phyloP scores from a whole-genome alignment of 352 stramenopile species.

The Globisporangium parvum region DNA sequence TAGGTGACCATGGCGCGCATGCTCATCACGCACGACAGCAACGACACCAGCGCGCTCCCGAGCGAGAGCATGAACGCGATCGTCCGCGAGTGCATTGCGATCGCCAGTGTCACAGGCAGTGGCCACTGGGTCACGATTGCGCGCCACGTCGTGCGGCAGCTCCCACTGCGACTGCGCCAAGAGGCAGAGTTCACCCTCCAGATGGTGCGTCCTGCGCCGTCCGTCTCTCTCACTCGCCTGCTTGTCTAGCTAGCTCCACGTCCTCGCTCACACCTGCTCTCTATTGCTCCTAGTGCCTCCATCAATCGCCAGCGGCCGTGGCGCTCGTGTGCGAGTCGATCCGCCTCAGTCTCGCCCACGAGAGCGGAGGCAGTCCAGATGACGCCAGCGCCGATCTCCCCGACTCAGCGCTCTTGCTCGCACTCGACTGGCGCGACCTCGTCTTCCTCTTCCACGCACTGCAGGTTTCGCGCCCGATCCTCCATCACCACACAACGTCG shows the following conservation, averaged over 20 bases:
- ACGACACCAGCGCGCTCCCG: conserved; percentile 18
- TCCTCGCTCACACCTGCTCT: not conserved
- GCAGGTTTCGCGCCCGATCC: conserved; percentile 70
- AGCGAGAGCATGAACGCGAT: conserved; percentile 56
- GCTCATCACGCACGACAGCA: conserved; percentile 11
- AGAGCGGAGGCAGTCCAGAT: conserved; percentile 3
- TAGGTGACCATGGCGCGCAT: conserved; percentile 45
- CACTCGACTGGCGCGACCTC: conserved; percentile 49
- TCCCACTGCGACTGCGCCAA: conserved; percentile 48
- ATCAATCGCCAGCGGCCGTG: conserved; percentile 47
- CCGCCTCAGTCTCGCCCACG: conserved; percentile 14
- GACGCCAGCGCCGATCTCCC: conserved; percentile 5
- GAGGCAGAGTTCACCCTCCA: conserved; percentile 77
- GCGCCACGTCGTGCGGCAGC: conserved; percentile 39
- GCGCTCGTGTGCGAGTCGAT: conserved; percentile 48
- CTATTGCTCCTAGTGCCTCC: conserved; percentile 29
- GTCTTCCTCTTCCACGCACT: conserved; percentile 68
- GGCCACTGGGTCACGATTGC: conserved; percentile 47
- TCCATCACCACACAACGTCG: conserved; percentile 59
- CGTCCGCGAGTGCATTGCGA: conserved; percentile 51
- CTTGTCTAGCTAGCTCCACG: not conserved
- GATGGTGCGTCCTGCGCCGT: conserved; percentile 48
- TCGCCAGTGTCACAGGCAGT: conserved; percentile 36
- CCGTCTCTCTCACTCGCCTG: conserved; percentile 1
- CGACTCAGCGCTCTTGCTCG: conserved; percentile 6